phyloP scores from a whole-genome alignment of 148 eudicot species.

The Persicaria tinctoria region DNA sequence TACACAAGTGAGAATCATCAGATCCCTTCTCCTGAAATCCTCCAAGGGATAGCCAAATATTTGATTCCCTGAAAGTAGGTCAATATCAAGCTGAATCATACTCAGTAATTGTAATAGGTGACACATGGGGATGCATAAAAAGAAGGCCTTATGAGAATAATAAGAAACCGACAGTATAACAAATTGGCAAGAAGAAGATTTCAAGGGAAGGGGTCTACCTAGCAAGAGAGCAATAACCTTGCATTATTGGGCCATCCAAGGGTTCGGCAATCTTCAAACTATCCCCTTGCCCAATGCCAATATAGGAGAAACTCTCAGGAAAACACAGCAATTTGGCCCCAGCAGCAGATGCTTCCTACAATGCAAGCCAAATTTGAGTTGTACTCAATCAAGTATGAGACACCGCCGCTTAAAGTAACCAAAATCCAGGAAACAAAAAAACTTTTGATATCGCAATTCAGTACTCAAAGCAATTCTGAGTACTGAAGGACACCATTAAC shows the following conservation, averaged over 20 bases:
- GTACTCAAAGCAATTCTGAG: neutral
- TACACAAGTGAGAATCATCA: constrained; percentile 74
- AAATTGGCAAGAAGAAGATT: neutral
- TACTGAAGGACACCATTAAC: neutral
- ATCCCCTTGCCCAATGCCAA: constrained; percentile 58
- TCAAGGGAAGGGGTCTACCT: constrained; percentile 29
- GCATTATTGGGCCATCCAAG: constrained; percentile 79
- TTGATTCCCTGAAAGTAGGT: constrained; percentile 48
- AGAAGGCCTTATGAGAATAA: neutral
- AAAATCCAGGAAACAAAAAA: neutral
- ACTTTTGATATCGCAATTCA: neutral
- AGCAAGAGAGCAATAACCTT: constrained; percentile 73
- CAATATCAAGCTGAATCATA: neutral
- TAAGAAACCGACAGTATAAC: neutral
- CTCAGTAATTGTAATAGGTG: neutral
- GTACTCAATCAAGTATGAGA: neutral
- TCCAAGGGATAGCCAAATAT: constrained; percentile 90
- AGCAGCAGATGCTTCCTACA: constrained; percentile 78
- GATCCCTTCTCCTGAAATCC: constrained; percentile 90
- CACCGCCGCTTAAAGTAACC: neutral
- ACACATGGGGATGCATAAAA: neutral
- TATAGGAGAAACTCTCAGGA: constrained; percentile 86
- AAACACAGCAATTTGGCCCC: constrained; percentile 86
- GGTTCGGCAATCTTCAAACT: constrained; percentile 67
- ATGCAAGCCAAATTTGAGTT: neutral